Evolutionary conservation across 768 basidiomycete species (phyloP).

Genomic region (Macrolepiota dolichaula): DNA sequence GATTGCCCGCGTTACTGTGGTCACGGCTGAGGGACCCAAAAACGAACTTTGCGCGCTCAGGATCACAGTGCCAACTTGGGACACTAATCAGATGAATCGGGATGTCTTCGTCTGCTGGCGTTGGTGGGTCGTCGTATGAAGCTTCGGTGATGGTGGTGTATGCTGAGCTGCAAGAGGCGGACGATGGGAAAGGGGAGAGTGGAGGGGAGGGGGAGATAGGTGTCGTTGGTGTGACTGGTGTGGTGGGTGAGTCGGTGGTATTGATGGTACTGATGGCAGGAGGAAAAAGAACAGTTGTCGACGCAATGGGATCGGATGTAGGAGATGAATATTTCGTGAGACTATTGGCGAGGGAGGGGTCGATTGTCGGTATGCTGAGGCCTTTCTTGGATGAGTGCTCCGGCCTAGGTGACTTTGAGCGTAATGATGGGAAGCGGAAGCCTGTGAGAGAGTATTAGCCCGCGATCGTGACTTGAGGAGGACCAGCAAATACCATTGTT

Average conservation of each 20-base stretch:
- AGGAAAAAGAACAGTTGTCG: background rate
- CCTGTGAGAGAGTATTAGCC: background rate
- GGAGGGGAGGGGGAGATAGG: background rate
- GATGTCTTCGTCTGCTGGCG: background rate
- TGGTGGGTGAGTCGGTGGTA: background rate
- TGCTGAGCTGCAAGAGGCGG: background rate
- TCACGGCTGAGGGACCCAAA: conserved; percentile 2
- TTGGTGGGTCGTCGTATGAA: background rate
- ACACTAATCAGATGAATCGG: background rate
- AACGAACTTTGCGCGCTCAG: background rate
- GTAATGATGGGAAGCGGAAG: background rate
- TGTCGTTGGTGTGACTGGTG: background rate
- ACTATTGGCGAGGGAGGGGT: background rate
- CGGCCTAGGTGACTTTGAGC: background rate
- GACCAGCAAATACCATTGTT: background rate
- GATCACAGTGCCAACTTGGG: conserved; percentile 5
- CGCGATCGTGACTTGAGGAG: background rate
- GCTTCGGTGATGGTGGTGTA: background rate
- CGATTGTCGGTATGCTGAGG: background rate
- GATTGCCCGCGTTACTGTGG: background rate
- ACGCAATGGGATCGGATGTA: background rate
- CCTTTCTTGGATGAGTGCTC: background rate
- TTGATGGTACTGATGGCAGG: background rate
- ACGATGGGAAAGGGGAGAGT: background rate
- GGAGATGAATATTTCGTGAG: background rate